phyloP scores from a whole-genome alignment of 1,284 basidiomycete genomes.

The Heterobasidion irregulare region DNA sequence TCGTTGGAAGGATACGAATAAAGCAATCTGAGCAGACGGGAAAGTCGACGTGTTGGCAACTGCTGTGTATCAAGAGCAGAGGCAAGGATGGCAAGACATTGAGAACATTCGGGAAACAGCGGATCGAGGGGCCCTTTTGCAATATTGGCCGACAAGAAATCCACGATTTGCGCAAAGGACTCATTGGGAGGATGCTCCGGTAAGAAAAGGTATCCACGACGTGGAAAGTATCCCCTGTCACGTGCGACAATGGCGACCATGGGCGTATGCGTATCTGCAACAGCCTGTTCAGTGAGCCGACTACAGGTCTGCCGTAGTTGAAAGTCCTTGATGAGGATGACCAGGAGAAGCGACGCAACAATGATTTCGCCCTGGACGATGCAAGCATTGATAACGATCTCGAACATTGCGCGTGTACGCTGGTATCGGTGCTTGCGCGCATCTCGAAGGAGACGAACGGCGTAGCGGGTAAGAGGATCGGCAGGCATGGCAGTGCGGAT shows the following conservation, averaged over 20 bases:
- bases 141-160: constrained; percentile 3
- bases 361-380: constrained; percentile 71
- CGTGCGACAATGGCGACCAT: no score
- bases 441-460: constrained; percentile 41
- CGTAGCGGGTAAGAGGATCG: constrained; percentile 34
- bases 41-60: constrained; percentile 34
- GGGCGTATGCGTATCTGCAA: not conserved
- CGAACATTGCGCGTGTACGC: constrained; percentile 51
- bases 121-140: constrained; percentile 9
- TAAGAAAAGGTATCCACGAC: not conserved
- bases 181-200: not conserved
- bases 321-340: constrained; percentile 56
- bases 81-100: constrained; percentile 54
- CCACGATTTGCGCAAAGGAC: not conserved
- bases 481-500: constrained; percentile 19
- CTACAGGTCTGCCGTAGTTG: constrained; percentile 26
- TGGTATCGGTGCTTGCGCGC: constrained; percentile 48
- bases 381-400: constrained; percentile 50
- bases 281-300: constrained; percentile 16
- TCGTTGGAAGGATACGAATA: constrained; percentile 40
- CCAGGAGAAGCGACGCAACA: constrained; percentile 61
- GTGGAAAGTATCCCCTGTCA: not conserved
- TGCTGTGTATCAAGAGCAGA: constrained; percentile 39
- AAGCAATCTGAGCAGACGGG: constrained; percentile 37
- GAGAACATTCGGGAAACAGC: constrained; percentile 26